Base-by-base conservation (phyloP, 768 basidiomycete species). In the Gyrodon lividus region DNA sequence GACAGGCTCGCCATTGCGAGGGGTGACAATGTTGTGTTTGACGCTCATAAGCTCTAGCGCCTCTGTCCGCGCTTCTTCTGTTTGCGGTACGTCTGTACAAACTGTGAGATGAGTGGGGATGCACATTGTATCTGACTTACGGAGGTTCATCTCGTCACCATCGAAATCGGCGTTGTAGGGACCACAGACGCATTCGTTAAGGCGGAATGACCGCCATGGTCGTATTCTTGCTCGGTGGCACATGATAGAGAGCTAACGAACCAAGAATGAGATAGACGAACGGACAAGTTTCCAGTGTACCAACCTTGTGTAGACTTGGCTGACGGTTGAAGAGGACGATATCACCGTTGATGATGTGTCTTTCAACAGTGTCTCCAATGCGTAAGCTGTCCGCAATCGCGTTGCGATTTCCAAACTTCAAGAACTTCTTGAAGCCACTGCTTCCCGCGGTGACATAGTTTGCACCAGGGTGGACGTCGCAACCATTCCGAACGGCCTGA, bases 121-220 rank as follows among this genome's bases (percentile, higher is more conserved):
- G 43, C 56, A 4, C 34, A 46, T 23, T 24, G 33, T 13, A 53
- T 28, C 31, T 41, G 45, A 66, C 91, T 62, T 63, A 95, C 96
- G 97, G 62, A 99, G 75, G 72, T 99, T 99, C 97, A 99, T 99
- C 69, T 99, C 97, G 67, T 99, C 97, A 55, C 97, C 97, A 67
- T 99, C 97, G 58, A 99, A 99, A 76, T 99, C 97, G 43, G 97
- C 97, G 65, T 98, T 98, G 72, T 98, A 98, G 7, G 97, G 97
- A 42, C 92, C 94, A 71, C 97, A 99, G 8, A 98, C 97, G 82
- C 97, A 99, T 68, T 99, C 97, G 64, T 99, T 99, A 50, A 99
- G 73, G 28, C 97, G 81, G 75, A 99, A 98, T 1, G 97, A 90
- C 57, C 96, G 77, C 97, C 97, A 99, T 20, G 97, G 97, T 26